These are phyloP conservation scores for Rosa hybrid DNA, from an alignment of 331 rosid genomes.

Conservation along the genomic window DNA sequence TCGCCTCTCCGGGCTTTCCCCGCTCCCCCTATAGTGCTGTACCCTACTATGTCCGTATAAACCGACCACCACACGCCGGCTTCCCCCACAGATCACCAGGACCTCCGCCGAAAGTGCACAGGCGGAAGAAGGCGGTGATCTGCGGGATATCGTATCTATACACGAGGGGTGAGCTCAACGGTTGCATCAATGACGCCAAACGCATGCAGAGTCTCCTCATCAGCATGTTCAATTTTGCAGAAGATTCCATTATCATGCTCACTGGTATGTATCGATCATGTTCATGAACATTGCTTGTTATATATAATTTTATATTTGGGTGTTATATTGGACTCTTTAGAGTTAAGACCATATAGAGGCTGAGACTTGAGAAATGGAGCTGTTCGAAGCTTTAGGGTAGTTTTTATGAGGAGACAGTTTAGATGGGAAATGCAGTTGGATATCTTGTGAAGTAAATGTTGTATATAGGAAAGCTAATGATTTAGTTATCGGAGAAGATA, in stretches of 20 bases:
- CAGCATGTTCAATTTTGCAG: slow-evolving; percentile 76
- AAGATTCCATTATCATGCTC: slow-evolving; percentile 84
- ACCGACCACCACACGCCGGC: slow-evolving; percentile 49
- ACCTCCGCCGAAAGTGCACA: slow-evolving; percentile 61
- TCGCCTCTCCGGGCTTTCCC: too few species aligned
- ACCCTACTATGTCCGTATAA: too few species aligned
- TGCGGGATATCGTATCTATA: slow-evolving; percentile 73
- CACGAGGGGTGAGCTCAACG: slow-evolving; percentile 88
- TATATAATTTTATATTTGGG: too few species aligned
- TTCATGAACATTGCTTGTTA: not conserved
- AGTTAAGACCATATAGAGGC: not conserved
- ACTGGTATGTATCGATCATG: slow-evolving; percentile 48
- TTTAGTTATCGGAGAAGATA: not conserved
- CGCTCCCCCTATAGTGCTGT: too few species aligned
- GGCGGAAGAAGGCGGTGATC: slow-evolving; percentile 89
- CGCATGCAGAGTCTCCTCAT: slow-evolving; percentile 78
- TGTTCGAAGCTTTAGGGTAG: not conserved
- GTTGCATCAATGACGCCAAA: slow-evolving; percentile 91
- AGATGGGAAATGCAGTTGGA: slow-evolving; percentile 2
- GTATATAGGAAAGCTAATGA: not conserved
- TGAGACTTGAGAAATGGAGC: too few species aligned
- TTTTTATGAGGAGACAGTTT: not conserved
- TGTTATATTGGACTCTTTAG: not conserved
- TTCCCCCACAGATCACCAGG: slow-evolving; percentile 30
- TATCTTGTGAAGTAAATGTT: not conserved